Evolutionary conservation across 768 basidiomycete species (phyloP), one percentile per base, ranked within the genome.

Genomic region (Rhodotorula sphaerocarpa): DNA sequence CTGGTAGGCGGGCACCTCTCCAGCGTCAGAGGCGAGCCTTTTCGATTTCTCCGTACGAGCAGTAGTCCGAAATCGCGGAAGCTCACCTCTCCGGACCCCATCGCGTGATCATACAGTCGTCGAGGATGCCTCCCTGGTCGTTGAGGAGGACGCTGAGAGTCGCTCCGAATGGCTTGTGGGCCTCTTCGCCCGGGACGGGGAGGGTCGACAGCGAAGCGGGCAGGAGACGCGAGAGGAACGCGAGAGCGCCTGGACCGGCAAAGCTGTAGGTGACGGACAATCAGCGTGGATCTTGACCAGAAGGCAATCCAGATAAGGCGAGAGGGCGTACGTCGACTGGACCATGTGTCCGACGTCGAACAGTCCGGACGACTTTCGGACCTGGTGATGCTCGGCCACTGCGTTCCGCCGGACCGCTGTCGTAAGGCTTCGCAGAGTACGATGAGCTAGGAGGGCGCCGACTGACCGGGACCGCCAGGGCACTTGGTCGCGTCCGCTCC

Each of bases 291-390:
- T 3, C 27, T 18, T 15, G 44, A 45, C n/a, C n/a, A n/a, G n/a
- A n/a, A n/a, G n/a, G n/a, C 5, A 67, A 31, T 31, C n/a, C n/a
- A 5, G 41, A 61, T 28, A 21, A 52, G 50, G 36, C 44, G 43
- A n/a, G n/a, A n/a, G n/a, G n/a, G 60, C 82, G 51, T 71, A 90
- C 89, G 83, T 86, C 39, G 84, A 83, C 75, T 97, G 93, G 21
- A 97, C 87, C 93, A 99, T 99, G 76, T 99, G 95, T 27, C 89
- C 89, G 31, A 99, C 95, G 73, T 99, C 95, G 74, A 99, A 99
- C 36, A 99, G 79, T 1, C 91, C 91, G 1, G 82, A 88, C 41
- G 80, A 81, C 18, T 78, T 82, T 45, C 95, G 84, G 54, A 92
- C 88, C 72, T 96, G 86, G 48, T 86, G 83, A 76, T 99, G 93